These are phyloP conservation scores for Durotheca rogersii DNA, from an alignment of 495 filamentous ascomycete species.

Conservation along the genomic window DNA sequence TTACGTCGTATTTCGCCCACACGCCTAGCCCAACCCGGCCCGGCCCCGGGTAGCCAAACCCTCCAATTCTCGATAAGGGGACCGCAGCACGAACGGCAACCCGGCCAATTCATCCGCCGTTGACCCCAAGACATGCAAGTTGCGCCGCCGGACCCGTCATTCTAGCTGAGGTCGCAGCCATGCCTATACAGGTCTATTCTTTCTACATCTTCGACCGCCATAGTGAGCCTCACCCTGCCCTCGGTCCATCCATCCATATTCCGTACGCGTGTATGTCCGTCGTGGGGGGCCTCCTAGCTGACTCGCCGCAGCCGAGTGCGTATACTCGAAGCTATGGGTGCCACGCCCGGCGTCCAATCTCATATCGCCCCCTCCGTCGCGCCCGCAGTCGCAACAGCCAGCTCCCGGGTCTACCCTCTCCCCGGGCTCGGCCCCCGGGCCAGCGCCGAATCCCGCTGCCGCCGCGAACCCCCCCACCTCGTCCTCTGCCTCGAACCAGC, in stretches of 20 bases:
- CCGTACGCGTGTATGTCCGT: not conserved
- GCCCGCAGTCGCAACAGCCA: conserved; percentile 19
- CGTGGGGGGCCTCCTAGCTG: no score
- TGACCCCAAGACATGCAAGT: no score
- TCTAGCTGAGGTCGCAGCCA: conserved; percentile 22
- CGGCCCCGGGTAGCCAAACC: no score
- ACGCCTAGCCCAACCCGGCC: no score
- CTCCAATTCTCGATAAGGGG: no score
- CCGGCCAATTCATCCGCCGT: not conserved
- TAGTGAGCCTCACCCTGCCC: conserved; percentile 57
- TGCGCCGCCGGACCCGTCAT: conserved; percentile 24
- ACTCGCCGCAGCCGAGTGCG: conserved; percentile 73
- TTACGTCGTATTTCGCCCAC: no score
- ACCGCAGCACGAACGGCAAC: not conserved
- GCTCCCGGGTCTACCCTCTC: not conserved
- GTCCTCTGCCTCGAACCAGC: not conserved
- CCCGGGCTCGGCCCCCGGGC: conserved; percentile 1
- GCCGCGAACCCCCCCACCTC: conserved; percentile 17
- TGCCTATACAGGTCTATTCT: conserved; percentile 85
- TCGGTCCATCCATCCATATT: not conserved
- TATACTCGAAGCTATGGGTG: conserved; percentile 84
- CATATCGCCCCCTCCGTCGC: conserved; percentile 21
- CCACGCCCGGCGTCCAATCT: conserved; percentile 11
- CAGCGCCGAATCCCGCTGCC: not conserved
- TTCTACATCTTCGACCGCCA: conserved; percentile 99